Evolutionary conservation across 2,329 filamentous ascomycete species (phyloP).

Genomic region (Penicillium janthinellum): DNA sequence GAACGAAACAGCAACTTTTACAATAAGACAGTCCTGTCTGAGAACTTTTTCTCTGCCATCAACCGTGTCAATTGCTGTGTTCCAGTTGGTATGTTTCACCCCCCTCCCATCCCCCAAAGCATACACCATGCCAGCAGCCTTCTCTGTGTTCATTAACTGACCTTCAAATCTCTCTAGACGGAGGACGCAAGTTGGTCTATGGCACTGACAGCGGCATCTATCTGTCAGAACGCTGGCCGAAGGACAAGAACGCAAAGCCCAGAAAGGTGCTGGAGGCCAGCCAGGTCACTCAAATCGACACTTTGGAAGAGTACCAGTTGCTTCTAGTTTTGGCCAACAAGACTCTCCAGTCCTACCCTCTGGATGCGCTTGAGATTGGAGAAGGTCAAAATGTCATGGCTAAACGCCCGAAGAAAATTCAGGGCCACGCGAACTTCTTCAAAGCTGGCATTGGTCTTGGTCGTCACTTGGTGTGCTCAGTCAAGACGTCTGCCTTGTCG

Average conservation of each 20-base stretch:
- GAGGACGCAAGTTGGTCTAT: slow-evolving; percentile 89
- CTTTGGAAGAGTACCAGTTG: slow-evolving; percentile 91
- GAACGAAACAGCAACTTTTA: slow-evolving; percentile 71
- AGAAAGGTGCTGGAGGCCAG: slow-evolving; percentile 82
- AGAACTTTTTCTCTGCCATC: slow-evolving; percentile 84
- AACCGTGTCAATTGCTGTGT: slow-evolving; percentile 95
- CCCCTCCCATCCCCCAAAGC: too few relatives aligned
- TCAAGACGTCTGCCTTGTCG: slow-evolving; percentile 89
- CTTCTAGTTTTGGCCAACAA: slow-evolving; percentile 91
- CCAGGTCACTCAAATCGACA: slow-evolving; percentile 91
- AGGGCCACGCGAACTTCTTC: slow-evolving; percentile 98
- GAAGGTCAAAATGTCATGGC: slow-evolving; percentile 72
- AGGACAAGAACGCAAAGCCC: slow-evolving; percentile 72
- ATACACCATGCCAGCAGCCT: not conserved
- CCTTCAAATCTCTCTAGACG: slow-evolving; percentile 61
- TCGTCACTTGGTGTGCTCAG: slow-evolving; percentile 90
- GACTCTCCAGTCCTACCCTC: slow-evolving; percentile 83
- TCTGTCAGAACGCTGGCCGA: slow-evolving; percentile 85
- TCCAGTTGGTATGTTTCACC: slow-evolving; percentile 71
- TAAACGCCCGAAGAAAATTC: slow-evolving; percentile 92
- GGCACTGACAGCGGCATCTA: slow-evolving; percentile 95
- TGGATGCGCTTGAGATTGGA: slow-evolving; percentile 81
- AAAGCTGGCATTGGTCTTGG: slow-evolving; percentile 94
- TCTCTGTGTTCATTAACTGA: not conserved
- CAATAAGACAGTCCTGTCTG: slow-evolving; percentile 69